A percentile compares a stretch with the other conserved stretches of the same genome.
phyloP scores from a whole-genome alignment of 2,329 filamentous ascomycete species.

The Paracoccidioides lutzii region DNA sequence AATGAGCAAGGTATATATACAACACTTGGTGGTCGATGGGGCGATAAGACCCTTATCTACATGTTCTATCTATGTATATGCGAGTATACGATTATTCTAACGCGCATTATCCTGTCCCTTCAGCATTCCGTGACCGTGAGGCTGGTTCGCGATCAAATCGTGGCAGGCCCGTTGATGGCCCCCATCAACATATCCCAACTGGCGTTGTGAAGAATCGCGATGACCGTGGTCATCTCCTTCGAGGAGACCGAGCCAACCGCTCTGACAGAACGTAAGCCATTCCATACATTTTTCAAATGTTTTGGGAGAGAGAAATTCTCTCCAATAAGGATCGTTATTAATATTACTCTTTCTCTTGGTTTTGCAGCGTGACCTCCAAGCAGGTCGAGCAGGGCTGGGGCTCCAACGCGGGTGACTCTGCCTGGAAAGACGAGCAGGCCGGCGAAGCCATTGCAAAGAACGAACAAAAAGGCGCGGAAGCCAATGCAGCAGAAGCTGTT shows the following conservation, averaged over 20 bases:
- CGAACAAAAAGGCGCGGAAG: constrained; percentile 24
- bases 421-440: constrained; percentile 82
- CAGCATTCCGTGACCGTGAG: constrained; percentile 81
- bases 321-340: not conserved
- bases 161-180: constrained; percentile 61
- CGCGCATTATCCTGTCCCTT: constrained; percentile 7
- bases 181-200: constrained; percentile 31
- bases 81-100: not conserved
- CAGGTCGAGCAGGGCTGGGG: constrained; percentile 75
- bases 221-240: constrained; percentile 44
- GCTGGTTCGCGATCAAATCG: constrained; percentile 75
- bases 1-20: constrained; percentile 72
- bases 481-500: constrained; percentile 34
- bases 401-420: constrained; percentile 63
- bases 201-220: constrained; percentile 37
- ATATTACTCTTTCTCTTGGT: not conserved
- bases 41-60: not conserved
- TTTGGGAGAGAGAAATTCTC: not conserved
- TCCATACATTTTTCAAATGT: constrained; percentile 15
- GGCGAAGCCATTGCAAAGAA: constrained; percentile 77
- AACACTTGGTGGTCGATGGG: not conserved
- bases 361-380: constrained; percentile 31
- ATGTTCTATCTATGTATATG: not conserved
- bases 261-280: constrained; percentile 44
- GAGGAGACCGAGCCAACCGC: constrained; percentile 52